Evolutionary conservation across 306 rosid genomes (phyloP).

Genomic region (Rosa persica): DNA sequence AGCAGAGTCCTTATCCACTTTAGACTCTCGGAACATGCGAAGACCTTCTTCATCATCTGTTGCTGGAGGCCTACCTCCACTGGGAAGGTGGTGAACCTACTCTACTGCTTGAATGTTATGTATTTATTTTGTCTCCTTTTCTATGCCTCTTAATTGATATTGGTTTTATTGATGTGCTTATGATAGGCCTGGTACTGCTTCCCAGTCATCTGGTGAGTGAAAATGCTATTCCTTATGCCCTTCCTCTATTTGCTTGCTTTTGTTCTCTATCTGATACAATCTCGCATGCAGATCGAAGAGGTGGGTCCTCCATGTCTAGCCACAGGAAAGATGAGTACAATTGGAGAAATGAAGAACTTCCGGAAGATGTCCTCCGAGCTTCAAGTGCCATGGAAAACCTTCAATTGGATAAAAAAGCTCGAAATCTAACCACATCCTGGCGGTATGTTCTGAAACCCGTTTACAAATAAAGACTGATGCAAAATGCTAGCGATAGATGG

Average conservation of each 20-base stretch:
- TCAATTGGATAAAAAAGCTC: slow-evolving; percentile 93
- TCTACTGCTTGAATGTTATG: slow-evolving; percentile 17
- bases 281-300: slow-evolving; percentile 83
- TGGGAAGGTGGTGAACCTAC: slow-evolving; percentile 69
- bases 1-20: slow-evolving; percentile 65
- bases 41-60: slow-evolving; percentile 96
- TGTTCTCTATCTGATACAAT: slow-evolving; percentile 44
- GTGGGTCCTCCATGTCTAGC: slow-evolving; percentile 78
- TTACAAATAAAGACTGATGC: not conserved
- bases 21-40: slow-evolving; percentile 68
- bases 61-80: slow-evolving; percentile 92
- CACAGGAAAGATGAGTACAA: slow-evolving; percentile 92
- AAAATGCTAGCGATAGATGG: not conserved
- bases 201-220: slow-evolving; percentile 90
- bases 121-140: not conserved
- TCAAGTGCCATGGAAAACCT: slow-evolving; percentile 91
- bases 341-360: slow-evolving; percentile 84
- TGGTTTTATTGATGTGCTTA: slow-evolving; percentile 26
- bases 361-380: slow-evolving; percentile 81
- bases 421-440: slow-evolving; percentile 98
- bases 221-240: slow-evolving; percentile 18
- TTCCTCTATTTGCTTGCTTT: slow-evolving; percentile 29
- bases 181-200: slow-evolving; percentile 73
- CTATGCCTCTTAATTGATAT: slow-evolving; percentile 26
- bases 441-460: slow-evolving; percentile 57